Base-by-base conservation (phyloP, 2,329 filamentous ascomycete genomes). In the Davidsoniella eucalypti region DNA sequence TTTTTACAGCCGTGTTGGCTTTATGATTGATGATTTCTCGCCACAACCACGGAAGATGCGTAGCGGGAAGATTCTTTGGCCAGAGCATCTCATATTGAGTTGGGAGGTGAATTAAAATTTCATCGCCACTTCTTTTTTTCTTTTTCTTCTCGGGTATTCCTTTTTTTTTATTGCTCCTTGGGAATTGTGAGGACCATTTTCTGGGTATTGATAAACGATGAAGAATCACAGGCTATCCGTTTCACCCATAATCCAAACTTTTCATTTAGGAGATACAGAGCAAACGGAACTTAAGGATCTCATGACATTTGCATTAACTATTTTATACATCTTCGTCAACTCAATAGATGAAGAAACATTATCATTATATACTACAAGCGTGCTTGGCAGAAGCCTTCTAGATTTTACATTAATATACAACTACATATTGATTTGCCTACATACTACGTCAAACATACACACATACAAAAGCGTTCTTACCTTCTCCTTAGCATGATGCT, bases 1-100 rank as follows among this genome's bases (percentile, higher is more conserved):
- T 2, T 82, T 86, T 56, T 87, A 87, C 62, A 61, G 67, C 44
- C 72, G 67, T 54, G 61, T 77, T 10, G 82, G 81, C 0, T 81
- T 76, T 58, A 62, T 55, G 37, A 67, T 63, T 42, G 78, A 82
- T 56, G 69, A 67, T 7, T 71, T 68, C 45, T 78, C 76, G 12
- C 78, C 78, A 0, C 59, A 59, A 36, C 67, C 72, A 33, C 67
- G 71, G 54, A 69, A 65, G 52, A 61, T 82, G 53, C 65, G 78
- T 5, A 69, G 66, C 44, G 76, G 74, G 1, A 75, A 69, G 57
- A 65, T 69, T 14, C 67, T 74, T 40, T 64, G 65, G 49, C 69
- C 72, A 0, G 75, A 79, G 54, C 81, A 80, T 64, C 63, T 73
- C 33, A 80, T 82, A 53, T 59, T 82, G 60, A 80, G 75, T 60